These are phyloP conservation scores for Geopyxis carbonaria DNA, from an alignment of 495 filamentous ascomycete species.

Conservation along the genomic window DNA sequence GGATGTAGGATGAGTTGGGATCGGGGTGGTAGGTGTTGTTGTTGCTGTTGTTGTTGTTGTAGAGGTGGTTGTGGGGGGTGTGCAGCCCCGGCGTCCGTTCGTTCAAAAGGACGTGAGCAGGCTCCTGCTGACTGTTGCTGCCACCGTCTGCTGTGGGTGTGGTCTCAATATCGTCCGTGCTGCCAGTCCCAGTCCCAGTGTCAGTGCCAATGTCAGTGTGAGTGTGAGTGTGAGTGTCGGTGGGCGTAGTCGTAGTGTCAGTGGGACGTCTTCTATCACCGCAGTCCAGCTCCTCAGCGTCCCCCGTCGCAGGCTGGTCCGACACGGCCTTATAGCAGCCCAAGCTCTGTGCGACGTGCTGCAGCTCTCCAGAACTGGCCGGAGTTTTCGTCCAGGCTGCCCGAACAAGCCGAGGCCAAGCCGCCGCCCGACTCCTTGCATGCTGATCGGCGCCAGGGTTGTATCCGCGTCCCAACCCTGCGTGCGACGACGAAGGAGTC, in stretches of 20 bases:
- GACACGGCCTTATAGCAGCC: conserved; percentile 19
- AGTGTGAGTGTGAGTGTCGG: not conserved
- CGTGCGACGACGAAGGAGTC: too few relatives aligned
- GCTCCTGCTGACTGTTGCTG: too few relatives aligned
- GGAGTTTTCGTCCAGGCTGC: conserved; percentile 19
- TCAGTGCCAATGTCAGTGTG: not conserved
- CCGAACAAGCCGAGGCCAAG: conserved; percentile 14
- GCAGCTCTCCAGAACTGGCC: conserved; percentile 10
- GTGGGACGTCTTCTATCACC: too few relatives aligned
- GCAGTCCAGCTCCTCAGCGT: too few relatives aligned
- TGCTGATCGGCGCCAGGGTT: conserved; percentile 16
- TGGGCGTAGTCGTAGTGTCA: not conserved
- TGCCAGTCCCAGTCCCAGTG: not conserved
- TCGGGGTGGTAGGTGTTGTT: conserved; percentile 7
- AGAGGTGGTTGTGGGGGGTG: conserved; percentile 10
- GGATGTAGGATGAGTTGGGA: not conserved
- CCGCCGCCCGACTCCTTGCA: conserved; percentile 21
- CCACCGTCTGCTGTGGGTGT: too few relatives aligned
- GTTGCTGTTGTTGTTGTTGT: conserved; percentile 5
- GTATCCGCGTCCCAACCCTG: too few relatives aligned
- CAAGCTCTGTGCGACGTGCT: conserved; percentile 6
- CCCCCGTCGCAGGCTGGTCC: too few relatives aligned
- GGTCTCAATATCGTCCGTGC: too few relatives aligned
- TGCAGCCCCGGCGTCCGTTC: too few relatives aligned
- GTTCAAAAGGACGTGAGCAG: too few relatives aligned